Evolutionary conservation across 2,329 filamentous ascomycete species (phyloP).

Genomic region (Alternaria sp.): DNA sequence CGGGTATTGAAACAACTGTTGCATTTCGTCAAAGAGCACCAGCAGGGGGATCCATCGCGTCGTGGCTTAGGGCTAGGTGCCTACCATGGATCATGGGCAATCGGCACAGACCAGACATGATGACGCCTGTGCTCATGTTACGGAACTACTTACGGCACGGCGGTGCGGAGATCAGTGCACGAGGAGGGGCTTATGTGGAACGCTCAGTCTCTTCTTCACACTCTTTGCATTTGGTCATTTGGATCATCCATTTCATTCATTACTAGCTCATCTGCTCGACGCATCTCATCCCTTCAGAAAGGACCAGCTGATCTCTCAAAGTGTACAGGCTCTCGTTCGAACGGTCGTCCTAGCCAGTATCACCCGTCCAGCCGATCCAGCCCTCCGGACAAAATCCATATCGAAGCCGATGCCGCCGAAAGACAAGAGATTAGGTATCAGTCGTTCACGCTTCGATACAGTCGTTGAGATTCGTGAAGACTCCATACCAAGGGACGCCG

Average conservation of each 20-base stretch:
- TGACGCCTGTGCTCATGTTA: constrained; percentile 36
- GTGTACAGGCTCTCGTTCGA: constrained; percentile 8
- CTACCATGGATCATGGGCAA: constrained; percentile 22
- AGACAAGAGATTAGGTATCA: constrained; percentile 26
- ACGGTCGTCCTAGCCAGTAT: constrained; percentile 2
- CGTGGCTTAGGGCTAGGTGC: constrained; percentile 13
- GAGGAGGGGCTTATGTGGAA: constrained; percentile 25
- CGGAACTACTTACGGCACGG: constrained; percentile 35
- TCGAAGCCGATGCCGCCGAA: constrained; percentile 25
- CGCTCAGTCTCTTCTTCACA: constrained; percentile 23
- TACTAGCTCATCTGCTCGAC: constrained; percentile 24
- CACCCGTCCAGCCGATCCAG: constrained; percentile 10
- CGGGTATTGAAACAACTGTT: not conserved
- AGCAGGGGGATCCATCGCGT: not conserved
- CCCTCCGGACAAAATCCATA: constrained; percentile 6
- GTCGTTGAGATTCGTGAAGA: constrained; percentile 29
- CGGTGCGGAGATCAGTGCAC: constrained; percentile 27
- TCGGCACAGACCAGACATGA: constrained; percentile 24
- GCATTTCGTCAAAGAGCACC: not conserved
- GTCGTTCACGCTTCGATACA: constrained; percentile 30
- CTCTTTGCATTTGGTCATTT: constrained; percentile 14
- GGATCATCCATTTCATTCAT: constrained; percentile 26
- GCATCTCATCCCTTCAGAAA: constrained; percentile 12
- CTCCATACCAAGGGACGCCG: constrained; percentile 14
- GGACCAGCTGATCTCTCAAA: constrained; percentile 22